These are phyloP conservation scores for Nakazawaea laoshanensis DNA, from an alignment of 805 yeast genomes.

Conservation along the genomic window DNA sequence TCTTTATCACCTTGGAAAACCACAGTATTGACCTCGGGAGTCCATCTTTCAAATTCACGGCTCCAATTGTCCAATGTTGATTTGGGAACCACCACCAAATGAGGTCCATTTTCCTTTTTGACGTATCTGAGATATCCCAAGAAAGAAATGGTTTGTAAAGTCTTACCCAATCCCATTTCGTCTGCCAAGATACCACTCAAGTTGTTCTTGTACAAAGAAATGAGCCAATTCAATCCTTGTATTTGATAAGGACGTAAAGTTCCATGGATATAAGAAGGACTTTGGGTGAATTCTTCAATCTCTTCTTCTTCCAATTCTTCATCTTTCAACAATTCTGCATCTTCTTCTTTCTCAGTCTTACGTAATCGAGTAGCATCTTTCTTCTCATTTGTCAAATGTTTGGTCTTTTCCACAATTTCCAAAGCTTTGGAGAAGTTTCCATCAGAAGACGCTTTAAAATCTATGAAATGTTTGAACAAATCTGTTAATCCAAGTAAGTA, in stretches of 20 bases:
- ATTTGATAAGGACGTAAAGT: constrained; percentile 64
- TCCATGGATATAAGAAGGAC: constrained; percentile 51
- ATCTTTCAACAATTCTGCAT: constrained; percentile 62
- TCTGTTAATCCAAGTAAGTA: constrained; percentile 59
- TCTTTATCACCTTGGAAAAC: constrained; percentile 72
- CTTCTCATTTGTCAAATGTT: constrained; percentile 11
- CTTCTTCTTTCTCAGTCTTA: constrained; percentile 73
- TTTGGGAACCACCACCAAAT: constrained; percentile 69
- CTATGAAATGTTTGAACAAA: constrained; percentile 61
- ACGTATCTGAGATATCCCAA: constrained; percentile 63
- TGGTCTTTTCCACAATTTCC: constrained; percentile 26
- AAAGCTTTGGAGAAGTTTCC: constrained; percentile 45
- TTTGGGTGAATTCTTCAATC: constrained; percentile 40
- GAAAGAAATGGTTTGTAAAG: constrained; percentile 71
- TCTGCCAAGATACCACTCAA: constrained; percentile 75
- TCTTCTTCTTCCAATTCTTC: constrained; percentile 27
- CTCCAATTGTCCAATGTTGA: constrained; percentile 78
- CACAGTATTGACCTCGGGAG: constrained; percentile 67
- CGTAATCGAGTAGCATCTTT: constrained; percentile 28
- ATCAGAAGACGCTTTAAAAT: constrained; percentile 55
- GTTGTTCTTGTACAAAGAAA: constrained; percentile 57
- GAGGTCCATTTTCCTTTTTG: constrained; percentile 59
- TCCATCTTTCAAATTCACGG: constrained; percentile 71
- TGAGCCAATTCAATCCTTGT: constrained; percentile 70
- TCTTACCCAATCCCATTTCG: constrained; percentile 83